Evolutionary conservation across 495 filamentous ascomycete species (phyloP).

Genomic region (Thozetella sp.): DNA sequence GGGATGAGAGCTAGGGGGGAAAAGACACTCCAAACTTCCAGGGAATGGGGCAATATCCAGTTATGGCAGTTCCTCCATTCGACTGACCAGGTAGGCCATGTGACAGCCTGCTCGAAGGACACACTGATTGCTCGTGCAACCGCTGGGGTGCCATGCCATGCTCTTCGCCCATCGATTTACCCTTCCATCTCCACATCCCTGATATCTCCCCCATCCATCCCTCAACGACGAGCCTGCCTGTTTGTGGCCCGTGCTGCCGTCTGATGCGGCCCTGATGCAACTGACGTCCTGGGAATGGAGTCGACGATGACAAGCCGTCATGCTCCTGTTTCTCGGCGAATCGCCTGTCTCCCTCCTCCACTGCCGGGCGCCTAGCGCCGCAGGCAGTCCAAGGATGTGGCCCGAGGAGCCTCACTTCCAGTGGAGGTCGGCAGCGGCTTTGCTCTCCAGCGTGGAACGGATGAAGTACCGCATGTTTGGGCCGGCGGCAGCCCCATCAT

Average conservation of each 20-base stretch:
- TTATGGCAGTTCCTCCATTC: slow-evolving; percentile 10
- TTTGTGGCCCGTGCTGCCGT: background rate
- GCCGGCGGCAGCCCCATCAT: slow-evolving; percentile 35
- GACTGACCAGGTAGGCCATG: slow-evolving; percentile 1
- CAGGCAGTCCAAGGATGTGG: background rate
- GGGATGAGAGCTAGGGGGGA: slow-evolving; percentile 4
- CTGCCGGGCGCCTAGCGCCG: too few species aligned
- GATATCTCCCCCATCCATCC: background rate
- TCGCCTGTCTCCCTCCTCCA: too few species aligned
- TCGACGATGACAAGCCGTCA: background rate
- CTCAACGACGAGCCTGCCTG: background rate
- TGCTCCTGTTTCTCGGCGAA: background rate
- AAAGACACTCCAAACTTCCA: background rate
- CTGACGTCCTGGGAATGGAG: background rate
- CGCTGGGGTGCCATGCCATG: slow-evolving; percentile 10
- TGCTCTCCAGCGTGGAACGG: slow-evolving; percentile 63
- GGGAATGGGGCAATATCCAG: slow-evolving; percentile 8
- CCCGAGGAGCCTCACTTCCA: slow-evolving; percentile 51
- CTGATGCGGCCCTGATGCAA: background rate
- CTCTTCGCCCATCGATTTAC: background rate
- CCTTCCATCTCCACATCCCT: background rate
- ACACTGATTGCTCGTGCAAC: slow-evolving; percentile 19
- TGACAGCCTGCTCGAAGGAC: slow-evolving; percentile 16
- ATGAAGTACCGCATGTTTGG: slow-evolving; percentile 60
- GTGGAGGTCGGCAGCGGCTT: slow-evolving; percentile 56